Conservation (phyloP, 2,329 filamentous ascomycete genomes). For the Canariomyces notabilis region DNA sequence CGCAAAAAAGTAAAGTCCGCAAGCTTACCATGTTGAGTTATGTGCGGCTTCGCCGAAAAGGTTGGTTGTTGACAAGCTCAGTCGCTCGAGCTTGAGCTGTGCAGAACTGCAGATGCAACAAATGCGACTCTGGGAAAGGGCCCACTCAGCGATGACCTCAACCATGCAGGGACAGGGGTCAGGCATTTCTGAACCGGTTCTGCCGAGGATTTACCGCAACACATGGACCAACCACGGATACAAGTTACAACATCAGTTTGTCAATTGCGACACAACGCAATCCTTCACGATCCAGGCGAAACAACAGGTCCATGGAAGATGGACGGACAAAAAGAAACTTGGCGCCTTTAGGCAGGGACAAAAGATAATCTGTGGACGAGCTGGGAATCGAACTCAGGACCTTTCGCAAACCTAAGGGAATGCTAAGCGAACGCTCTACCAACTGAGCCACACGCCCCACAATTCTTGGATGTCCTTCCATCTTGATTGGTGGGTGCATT, state of each 20-base stretch:
- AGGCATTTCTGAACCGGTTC: no score
- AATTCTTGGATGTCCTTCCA: not conserved
- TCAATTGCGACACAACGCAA: no score
- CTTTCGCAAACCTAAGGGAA: conserved; percentile 23
- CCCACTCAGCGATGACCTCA: not conserved
- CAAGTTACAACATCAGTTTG: no score
- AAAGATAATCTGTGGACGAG: conserved; percentile 19
- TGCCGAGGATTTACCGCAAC: not conserved
- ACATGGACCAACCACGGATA: not conserved
- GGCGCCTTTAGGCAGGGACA: not conserved
- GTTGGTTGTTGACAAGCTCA: not conserved
- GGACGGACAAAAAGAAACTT: not conserved
- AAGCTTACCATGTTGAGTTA: not conserved
- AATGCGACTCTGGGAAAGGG: not conserved
- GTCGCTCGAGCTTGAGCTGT: not conserved
- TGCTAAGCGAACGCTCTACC: conserved; percentile 29
- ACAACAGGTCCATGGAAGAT: not conserved
- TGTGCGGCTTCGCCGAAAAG: not conserved
- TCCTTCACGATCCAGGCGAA: not conserved
- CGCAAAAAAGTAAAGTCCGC: not conserved
- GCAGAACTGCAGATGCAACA: not conserved
- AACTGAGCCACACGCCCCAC: conserved; percentile 28
- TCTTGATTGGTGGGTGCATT: not conserved
- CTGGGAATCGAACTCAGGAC: conserved; percentile 28
- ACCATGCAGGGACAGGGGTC: not conserved